Base-by-base conservation (phyloP, 2,329 filamentous ascomycete genomes). In the Fusarium tricinctum region DNA sequence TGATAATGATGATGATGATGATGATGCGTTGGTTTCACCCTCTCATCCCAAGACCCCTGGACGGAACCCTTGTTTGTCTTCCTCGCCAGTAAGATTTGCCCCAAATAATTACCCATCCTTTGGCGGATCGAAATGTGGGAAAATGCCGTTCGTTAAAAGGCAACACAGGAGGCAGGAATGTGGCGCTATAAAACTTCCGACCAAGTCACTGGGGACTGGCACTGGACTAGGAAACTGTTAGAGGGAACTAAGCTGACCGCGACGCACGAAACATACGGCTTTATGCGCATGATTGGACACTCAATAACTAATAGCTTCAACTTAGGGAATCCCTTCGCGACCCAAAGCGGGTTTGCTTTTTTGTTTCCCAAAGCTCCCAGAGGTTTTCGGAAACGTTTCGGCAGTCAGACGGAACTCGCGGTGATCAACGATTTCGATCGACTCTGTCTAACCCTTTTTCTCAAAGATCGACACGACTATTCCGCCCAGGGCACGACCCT, bases 391-490 rank as follows among this genome's bases (percentile, higher is more conserved):
- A 52, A 61, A 38, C 47, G 35, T 38, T 61, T 64, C 52, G 63
- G 56, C 22, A 61, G 30, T 56, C 59, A 43, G 19, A 49, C 38
- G n/a, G 40, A 53, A 60, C 56, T 66, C 43, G 63, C 57, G 47
- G 56, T 49, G 68, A 70, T 71, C 64, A 53, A 51, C 48, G 39
- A 35, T 23, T 58, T 23, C 22, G 61, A 71, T 70, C 71, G 48
- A 38, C 60, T 53, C 42, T 50, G 46, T 50, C 42, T 55, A 56
- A 45, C 51, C 53, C 33, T n/a, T 56, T 54, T 50, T 9, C 22
- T 43, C 44, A 39, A 12, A 48, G 70, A 73, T 73, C 70, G 63
- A 58, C 70, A 47, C 19, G 35, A 57, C 58, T 53, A 63, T 70
- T 62, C 33, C 63, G 59, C 66, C 68, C 44, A 51, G 60, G 52